Evolutionary conservation across 306 rosid species (phyloP).

Genomic region (Luffa acutangula): DNA sequence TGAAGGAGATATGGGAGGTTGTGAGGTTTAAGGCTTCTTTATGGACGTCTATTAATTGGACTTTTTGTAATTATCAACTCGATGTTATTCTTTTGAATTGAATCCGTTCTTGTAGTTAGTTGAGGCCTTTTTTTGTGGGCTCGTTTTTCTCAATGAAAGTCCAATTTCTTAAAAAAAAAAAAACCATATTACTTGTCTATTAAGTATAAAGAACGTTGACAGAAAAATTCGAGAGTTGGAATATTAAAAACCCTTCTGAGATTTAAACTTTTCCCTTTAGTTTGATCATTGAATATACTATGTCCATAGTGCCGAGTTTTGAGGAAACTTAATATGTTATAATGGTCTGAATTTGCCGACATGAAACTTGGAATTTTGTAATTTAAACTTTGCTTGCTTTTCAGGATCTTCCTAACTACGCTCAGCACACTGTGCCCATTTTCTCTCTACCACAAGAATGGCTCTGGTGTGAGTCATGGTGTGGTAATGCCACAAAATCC

Average conservation of each 20-base stretch:
- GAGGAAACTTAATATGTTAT: not conserved
- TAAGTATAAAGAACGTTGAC: not conserved
- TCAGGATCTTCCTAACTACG: constrained; percentile 99
- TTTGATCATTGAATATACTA: not conserved
- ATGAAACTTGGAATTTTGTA: not conserved
- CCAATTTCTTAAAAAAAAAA: no score
- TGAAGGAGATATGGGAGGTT: no score
- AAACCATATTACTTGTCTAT: not conserved
- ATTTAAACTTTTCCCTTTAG: not conserved
- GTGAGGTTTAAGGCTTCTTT: no score
- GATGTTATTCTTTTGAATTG: no score
- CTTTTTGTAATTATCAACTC: no score
- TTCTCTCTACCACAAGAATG: constrained; percentile 97
- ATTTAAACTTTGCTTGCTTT: not conserved
- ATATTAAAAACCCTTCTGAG: not conserved
- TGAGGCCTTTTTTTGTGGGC: no score
- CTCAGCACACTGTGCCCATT: constrained; percentile 88
- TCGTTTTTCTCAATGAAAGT: no score
- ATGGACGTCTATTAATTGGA: no score
- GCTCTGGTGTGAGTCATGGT: constrained; percentile 99
- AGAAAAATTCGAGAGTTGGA: not conserved
- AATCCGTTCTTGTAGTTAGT: no score
- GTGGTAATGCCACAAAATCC: constrained; percentile 91
- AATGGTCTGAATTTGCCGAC: not conserved
- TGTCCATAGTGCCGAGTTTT: not conserved